Evolutionary conservation across 345 rosid genomes (phyloP), one percentile per base, ranked within the genome.

Genomic region (Euclidium syriacum): DNA sequence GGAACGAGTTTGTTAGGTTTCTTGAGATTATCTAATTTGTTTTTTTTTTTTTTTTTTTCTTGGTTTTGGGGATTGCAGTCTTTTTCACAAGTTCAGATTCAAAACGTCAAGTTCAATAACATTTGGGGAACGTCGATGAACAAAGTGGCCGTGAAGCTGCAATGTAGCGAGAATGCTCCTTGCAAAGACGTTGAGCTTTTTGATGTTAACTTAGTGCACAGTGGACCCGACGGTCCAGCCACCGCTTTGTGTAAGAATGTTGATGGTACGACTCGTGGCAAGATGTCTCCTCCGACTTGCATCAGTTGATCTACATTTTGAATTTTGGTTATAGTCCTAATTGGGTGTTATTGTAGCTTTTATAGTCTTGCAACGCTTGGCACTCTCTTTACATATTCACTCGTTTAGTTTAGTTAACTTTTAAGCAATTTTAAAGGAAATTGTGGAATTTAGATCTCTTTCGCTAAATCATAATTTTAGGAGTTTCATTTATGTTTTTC

Each of bases 61-160:
- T 44, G 51, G 17, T 12, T 44, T 35, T 26, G 3, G 12, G 2
- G 46, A 5, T 17, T 34, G 58, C 5, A 58, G 75, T 20, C 62
- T 15, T 8, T 44, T 10, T 79, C 82, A 4, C 71, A 65, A 6
- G 46, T 79, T 55, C 75, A 73, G 46, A 75, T 79, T 25, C 32
- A 20, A 24, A 64, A 72, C 17, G 70, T 79, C 6, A 75, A 25
- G 36, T 75, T 36, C 41, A 8, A 17, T 10, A 72, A 79, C 64
- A 68, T 75, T 2, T 23, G 75, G 77, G 82, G 79, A 4, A 72
- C 79, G n/a, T 75, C 80, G 34, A 30, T 0, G 9, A 24, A 38
- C 10, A 52, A 65, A 41, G 71, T 56, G 16, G 82, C 82, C 0
- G 75, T 79, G 24, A 56, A 65, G 12, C 23, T 79, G 14, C 53